Base-by-base conservation (phyloP, 1,139 yeast genomes). In the Martiniozyma asiatica region DNA sequence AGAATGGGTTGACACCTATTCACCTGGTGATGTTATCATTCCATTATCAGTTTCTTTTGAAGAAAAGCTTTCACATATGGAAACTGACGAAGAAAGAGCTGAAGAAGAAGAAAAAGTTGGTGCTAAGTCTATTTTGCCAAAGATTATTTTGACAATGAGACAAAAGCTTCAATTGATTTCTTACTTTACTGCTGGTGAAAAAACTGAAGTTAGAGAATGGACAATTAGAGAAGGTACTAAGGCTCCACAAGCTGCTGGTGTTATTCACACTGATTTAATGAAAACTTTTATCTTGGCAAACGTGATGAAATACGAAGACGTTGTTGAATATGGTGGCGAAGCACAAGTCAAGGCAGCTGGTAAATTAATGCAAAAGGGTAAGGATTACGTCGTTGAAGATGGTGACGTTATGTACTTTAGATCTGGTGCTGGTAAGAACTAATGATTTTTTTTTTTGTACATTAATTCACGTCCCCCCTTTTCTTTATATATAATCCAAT, bases 371-470 rank as follows among this genome's bases (percentile, higher is more conserved):
- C 81, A 71, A 55, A 89, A 89, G 75, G 99, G 99, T 69, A 92
- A 89, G 61, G 97, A 87, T 45, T 89, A 92, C 55, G 89, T 73
- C 41, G 95, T 92, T 41, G 87, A 77, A 56, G 84, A 76, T 44
- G 84, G 96, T 56, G 97, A 87, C 56, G 69, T 89, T 49, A 76
- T 87, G 47, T 87, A 78, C 64, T 81, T 87, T 68, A 80, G 93
- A 68, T 85, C 96, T 40, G 96, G 93, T 58, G 94, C 94, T 37
- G 96, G 96, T 63, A 87, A 87, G 68, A 73, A 70, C 53, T 73
- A 59, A 36, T 11, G 5, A 4, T n/a, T n/a, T n/a, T n/a, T n/a
- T n/a, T n/a, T n/a, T n/a, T n/a, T n/a, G 11, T 11, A 5, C 16
- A n/a, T 20, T 9, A n/a, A 11, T 22, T n/a, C 14, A 17, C 9